Conservation (phyloP, 1,284 basidiomycete genomes). For the Microbotryomycetes sp. region DNA sequence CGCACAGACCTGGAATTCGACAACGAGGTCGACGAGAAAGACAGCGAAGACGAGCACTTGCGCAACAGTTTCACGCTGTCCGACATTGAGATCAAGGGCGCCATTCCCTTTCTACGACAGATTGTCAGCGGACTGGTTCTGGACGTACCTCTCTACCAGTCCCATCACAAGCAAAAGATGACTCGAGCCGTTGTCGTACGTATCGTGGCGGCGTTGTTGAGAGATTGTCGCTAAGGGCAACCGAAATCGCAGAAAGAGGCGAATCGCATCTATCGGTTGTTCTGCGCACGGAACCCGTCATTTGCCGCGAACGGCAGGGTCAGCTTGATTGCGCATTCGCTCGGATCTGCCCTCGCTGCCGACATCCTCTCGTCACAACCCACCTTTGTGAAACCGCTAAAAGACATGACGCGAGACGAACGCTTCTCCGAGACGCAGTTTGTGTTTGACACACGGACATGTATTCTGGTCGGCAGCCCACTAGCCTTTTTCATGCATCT, state of each 20-base stretch:
- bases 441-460: conserved; percentile 35
- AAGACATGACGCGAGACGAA: conserved; percentile 7
- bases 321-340: conserved; percentile 37
- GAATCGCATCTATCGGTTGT: conserved; percentile 40
- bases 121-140: conserved; percentile 38
- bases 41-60: conserved; percentile 26
- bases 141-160: conserved; percentile 40
- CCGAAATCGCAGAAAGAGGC: conserved; percentile 28
- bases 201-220: neutral
- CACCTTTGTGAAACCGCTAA: conserved; percentile 29
- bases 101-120: conserved; percentile 37
- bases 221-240: too few relatives aligned
- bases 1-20: conserved; percentile 33
- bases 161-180: conserved; percentile 37
- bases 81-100: conserved; percentile 32
- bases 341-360: conserved; percentile 33
- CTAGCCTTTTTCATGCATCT: conserved; percentile 37
- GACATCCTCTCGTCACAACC: conserved; percentile 39
- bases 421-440: conserved; percentile 17
- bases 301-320: conserved; percentile 36
- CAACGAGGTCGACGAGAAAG: conserved; percentile 29
- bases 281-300: conserved; percentile 37
- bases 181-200: conserved; percentile 35
- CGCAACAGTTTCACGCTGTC: conserved; percentile 32
- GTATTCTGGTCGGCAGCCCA: conserved; percentile 40